These are phyloP conservation scores for Phaeosphaeria sp. DNA, from an alignment of 2,329 filamentous ascomycete genomes.

Conservation along the genomic window DNA sequence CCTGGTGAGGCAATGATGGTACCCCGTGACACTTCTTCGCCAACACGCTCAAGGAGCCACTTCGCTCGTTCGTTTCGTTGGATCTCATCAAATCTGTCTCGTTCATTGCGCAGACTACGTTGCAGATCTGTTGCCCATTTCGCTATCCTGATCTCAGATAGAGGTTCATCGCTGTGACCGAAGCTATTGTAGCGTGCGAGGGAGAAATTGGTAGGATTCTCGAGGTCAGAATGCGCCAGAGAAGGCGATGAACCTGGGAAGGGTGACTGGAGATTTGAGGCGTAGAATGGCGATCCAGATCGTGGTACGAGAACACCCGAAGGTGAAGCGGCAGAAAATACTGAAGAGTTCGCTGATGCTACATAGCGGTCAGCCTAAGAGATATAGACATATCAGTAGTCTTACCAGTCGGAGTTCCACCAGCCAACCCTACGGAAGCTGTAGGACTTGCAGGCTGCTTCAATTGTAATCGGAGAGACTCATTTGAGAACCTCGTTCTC, in stretches of 20 bases:
- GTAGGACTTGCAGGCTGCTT: slow-evolving; percentile 33
- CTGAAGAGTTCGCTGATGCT: slow-evolving; percentile 44
- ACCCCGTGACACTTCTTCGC: slow-evolving; percentile 62
- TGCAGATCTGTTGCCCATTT: slow-evolving; percentile 86
- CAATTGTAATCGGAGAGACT: slow-evolving; percentile 37
- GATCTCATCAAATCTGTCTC: slow-evolving; percentile 70
- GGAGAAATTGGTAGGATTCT: slow-evolving; percentile 44
- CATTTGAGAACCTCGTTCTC: slow-evolving; percentile 44
- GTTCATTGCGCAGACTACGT: slow-evolving; percentile 74
- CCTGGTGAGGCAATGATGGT: slow-evolving; percentile 35
- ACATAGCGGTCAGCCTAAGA: slow-evolving; percentile 18
- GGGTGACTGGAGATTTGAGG: slow-evolving; percentile 43
- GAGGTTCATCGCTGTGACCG: slow-evolving; percentile 62
- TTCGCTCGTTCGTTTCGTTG: slow-evolving; percentile 66
- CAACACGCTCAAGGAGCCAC: slow-evolving; percentile 74
- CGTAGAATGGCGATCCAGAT: slow-evolving; percentile 42
- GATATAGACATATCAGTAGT: background rate
- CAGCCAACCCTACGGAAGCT: slow-evolving; percentile 38
- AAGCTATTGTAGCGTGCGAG: slow-evolving; percentile 59
- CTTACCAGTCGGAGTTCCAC: slow-evolving; percentile 34
- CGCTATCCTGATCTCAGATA: slow-evolving; percentile 73
- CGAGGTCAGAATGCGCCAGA: slow-evolving; percentile 36
- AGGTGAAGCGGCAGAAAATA: slow-evolving; percentile 44
- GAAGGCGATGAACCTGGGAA: slow-evolving; percentile 44
- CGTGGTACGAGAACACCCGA: slow-evolving; percentile 49